These are phyloP conservation scores for Lindgomyces ingoldianus DNA, from an alignment of 495 filamentous ascomycete genomes.

Conservation along the genomic window DNA sequence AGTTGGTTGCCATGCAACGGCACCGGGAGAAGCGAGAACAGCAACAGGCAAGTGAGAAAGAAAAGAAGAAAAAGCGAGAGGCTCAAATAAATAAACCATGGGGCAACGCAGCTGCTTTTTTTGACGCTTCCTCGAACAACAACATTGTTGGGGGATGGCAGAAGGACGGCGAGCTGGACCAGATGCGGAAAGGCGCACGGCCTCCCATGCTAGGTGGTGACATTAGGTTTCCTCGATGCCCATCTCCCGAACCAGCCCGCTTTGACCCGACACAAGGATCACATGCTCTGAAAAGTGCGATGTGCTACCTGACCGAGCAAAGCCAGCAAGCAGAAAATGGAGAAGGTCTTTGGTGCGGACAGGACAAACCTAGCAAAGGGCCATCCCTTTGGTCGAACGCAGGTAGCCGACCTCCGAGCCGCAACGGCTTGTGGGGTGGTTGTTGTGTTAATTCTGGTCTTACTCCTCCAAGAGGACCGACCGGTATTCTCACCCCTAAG, in stretches of 20 bases:
- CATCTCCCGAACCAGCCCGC: constrained; percentile 76
- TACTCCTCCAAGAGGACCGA: constrained; percentile 36
- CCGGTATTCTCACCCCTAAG: constrained; percentile 44
- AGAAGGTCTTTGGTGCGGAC: constrained; percentile 43
- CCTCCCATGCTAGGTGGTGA: constrained; percentile 86
- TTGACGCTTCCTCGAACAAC: constrained; percentile 22
- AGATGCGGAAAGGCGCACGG: constrained; percentile 56
- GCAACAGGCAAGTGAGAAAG: constrained; percentile 35
- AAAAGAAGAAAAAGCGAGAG: constrained; percentile 52
- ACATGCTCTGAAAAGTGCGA: constrained; percentile 47
- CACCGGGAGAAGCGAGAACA: constrained; percentile 47
- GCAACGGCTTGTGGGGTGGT: constrained; percentile 47
- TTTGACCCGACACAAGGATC: constrained; percentile 62
- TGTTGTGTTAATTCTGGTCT: constrained; percentile 41
- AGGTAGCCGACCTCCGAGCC: constrained; percentile 30
- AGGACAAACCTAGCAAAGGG: constrained; percentile 1
- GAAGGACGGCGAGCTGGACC: constrained; percentile 50
- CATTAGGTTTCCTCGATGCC: constrained; percentile 71
- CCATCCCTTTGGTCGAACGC: constrained; percentile 29
- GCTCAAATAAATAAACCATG: constrained; percentile 47
- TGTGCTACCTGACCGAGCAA: constrained; percentile 52
- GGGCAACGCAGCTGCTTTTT: constrained; percentile 29
- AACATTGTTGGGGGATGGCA: constrained; percentile 47
- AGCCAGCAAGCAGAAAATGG: constrained; percentile 34
- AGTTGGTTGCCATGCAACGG: constrained; percentile 48